Evolutionary conservation across 164 flowering plant species (phyloP), one percentile per base, ranked within the genome.

Genomic region (Amborella trichopoda): DNA sequence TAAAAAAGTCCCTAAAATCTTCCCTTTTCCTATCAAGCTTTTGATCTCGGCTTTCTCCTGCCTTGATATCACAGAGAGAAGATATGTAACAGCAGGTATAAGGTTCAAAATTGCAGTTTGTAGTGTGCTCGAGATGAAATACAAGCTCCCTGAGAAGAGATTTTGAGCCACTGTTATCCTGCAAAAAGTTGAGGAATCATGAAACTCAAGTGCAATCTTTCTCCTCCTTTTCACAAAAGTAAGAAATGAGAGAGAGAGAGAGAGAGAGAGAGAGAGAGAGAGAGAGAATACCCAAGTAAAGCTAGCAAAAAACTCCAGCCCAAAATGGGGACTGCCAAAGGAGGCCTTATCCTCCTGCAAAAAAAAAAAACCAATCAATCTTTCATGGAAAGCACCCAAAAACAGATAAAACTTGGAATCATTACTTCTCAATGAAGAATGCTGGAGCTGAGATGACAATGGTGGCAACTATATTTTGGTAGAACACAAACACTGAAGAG

Each of bases 51-150:
- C 49, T 26, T 44, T 34, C 41, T 53, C 57, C 37, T 53, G 49
- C 33, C 34, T 53, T 32, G 50, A 44, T 40, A 44, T 44, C 30
- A 53, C 36, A 46, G 57, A 53, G 4, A 53, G 21, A 24, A 53
- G 11, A 26, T 44, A 53, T 25, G 57, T 53, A 30, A 53, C 34
- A 12, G 48, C 57, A 23, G 57, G 57, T 11, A 53, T 44, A 49
- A 53, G 33, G 49, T 53, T 53, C 16, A 53, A 26, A 34, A 53
- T 36, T n/a, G 57, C 33, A 18, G 57, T 20, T 16, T 53, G 49
- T 44, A 53, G 18, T 23, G 57, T 34, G 49, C 57, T 53, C 12
- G 57, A 28, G 13, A 37, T 53, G 57, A 53, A 53, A 49, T 53
- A 44, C 28, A 53, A 25, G 32, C 47, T 41, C 49, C 49, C 57